Base-by-base conservation (phyloP, 1,284 basidiomycete genomes). In the Peniophora sp. region DNA sequence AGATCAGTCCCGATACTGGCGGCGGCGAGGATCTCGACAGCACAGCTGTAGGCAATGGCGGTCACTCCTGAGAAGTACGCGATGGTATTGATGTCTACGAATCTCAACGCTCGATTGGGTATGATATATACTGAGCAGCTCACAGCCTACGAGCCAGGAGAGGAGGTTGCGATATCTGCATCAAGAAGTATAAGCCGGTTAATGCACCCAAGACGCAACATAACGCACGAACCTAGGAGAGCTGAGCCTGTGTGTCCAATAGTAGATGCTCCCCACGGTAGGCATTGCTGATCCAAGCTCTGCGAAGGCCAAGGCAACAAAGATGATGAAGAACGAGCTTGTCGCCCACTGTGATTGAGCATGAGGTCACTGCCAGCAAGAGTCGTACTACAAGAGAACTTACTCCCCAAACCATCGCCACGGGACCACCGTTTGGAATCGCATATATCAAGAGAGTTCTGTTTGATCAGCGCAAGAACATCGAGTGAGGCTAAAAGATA, bases 351-450 rank as follows among this genome's bases (percentile, higher is more conserved):
- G 34, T 44, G 44, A 9, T n/a, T n/a, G n/a, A n/a, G n/a, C n/a
- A n/a, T n/a, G n/a, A n/a, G n/a, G n/a, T n/a, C n/a, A n/a, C n/a
- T n/a, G n/a, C n/a, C n/a, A n/a, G n/a, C n/a, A n/a, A n/a, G n/a
- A n/a, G n/a, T n/a, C n/a, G n/a, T n/a, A n/a, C n/a, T n/a, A 14
- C 6, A n/a, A n/a, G 3, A 22, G 6, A 17, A 35, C n/a, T 22
- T n/a, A 50, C 41, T 9, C 66, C 75, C 75, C 75, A 77, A 23
- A 76, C 69, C 71, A 77, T 73, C n/a, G 70, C 64, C 3, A 69
- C 63, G 1, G 72, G 65, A 1, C 74, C 74, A 17, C 75, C 76
- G 55, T 74, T 72, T 9, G 70, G 69, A 20, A 70, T 59, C n/a
- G 70, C 65, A 58, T 67, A 74, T 45, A 71, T 58, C 16, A 72